Percentiles rank a stretch among this genome's conserved stretches.
These are phyloP conservation scores for Anethum foeniculum DNA, from an alignment of 140 eudicot genomes.

Conservation along the genomic window DNA sequence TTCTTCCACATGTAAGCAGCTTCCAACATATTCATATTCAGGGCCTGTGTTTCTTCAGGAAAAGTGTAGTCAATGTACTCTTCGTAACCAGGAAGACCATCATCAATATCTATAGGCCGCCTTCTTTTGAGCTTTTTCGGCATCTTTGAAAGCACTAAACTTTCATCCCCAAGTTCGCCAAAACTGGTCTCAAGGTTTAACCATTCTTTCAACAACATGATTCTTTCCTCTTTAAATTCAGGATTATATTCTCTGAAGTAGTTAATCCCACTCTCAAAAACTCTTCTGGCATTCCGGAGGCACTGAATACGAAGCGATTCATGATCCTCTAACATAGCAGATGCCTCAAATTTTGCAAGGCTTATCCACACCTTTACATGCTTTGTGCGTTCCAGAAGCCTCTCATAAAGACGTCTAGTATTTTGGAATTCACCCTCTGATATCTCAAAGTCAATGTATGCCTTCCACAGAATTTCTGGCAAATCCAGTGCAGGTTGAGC, in stretches of 20 bases:
- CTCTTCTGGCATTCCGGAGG: conserved; percentile 74
- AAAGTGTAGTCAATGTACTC: conserved; percentile 78
- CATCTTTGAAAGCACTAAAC: conserved; percentile 47
- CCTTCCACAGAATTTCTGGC: conserved; percentile 95
- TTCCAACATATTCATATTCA: conserved; percentile 52
- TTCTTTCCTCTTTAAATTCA: conserved; percentile 79
- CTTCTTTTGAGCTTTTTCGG: conserved; percentile 84
- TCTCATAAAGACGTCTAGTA: conserved; percentile 72
- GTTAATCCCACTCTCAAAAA: conserved; percentile 66
- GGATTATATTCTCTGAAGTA: conserved; percentile 65
- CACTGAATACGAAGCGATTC: conserved; percentile 31
- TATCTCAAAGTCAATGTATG: conserved; percentile 86
- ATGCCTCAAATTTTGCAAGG: conserved; percentile 80
- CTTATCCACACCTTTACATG: conserved; percentile 90
- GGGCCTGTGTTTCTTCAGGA: conserved; percentile 73
- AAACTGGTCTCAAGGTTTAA: conserved; percentile 55
- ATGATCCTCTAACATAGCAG: conserved; percentile 50
- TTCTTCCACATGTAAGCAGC: conserved; percentile 79
- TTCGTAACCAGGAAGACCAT: conserved; percentile 78
- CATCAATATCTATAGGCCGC: conserved; percentile 58
- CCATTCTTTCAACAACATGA: conserved; percentile 91
- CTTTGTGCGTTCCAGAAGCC: conserved; percentile 73
- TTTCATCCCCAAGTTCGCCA: conserved; percentile 73
- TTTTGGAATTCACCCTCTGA: conserved; percentile 70
- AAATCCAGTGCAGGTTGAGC: conserved; percentile 90